These are phyloP conservation scores for Leptographium procerum DNA, from an alignment of 2,329 filamentous ascomycete species.

Conservation along the genomic window DNA sequence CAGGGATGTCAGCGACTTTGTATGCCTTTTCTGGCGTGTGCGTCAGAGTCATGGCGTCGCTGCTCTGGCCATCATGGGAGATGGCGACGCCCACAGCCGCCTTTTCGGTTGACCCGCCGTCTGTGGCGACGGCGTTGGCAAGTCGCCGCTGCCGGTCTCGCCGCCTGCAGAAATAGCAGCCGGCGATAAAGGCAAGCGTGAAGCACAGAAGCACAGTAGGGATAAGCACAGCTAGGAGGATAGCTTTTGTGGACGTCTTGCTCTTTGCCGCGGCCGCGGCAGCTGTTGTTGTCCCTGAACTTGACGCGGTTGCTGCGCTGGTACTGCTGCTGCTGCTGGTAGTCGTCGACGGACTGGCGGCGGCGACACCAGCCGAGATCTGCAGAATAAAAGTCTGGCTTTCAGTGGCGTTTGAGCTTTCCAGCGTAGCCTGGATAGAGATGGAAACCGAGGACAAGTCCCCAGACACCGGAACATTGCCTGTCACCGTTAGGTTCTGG, in stretches of 20 bases:
- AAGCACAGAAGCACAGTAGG: slow-evolving; percentile 28
- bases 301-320: slow-evolving; percentile 4
- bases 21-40: background rate
- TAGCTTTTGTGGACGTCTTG: slow-evolving; percentile 11
- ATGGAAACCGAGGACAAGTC: slow-evolving; percentile 16
- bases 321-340: background rate
- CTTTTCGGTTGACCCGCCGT: slow-evolving; percentile 13
- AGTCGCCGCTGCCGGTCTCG: slow-evolving; percentile 14
- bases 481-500: slow-evolving; percentile 24
- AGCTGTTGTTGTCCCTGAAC: background rate
- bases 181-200: slow-evolving; percentile 18
- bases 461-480: slow-evolving; percentile 26
- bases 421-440: slow-evolving; percentile 21
- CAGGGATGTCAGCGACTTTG: background rate
- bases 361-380: slow-evolving; percentile 19
- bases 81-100: background rate
- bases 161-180: slow-evolving; percentile 18
- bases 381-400: slow-evolving; percentile 26
- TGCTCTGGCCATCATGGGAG: background rate
- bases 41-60: background rate
- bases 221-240: slow-evolving; percentile 33
- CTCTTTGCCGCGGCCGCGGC: background rate
- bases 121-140: slow-evolving; percentile 10
- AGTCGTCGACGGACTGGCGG: slow-evolving; percentile 16
- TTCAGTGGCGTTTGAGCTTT: slow-evolving; percentile 21